Percentiles rank a stretch among this genome's conserved stretches.
These are phyloP conservation scores for Herpotrichia juniperi DNA, from an alignment of 2,329 filamentous ascomycete species.

Conservation along the genomic window DNA sequence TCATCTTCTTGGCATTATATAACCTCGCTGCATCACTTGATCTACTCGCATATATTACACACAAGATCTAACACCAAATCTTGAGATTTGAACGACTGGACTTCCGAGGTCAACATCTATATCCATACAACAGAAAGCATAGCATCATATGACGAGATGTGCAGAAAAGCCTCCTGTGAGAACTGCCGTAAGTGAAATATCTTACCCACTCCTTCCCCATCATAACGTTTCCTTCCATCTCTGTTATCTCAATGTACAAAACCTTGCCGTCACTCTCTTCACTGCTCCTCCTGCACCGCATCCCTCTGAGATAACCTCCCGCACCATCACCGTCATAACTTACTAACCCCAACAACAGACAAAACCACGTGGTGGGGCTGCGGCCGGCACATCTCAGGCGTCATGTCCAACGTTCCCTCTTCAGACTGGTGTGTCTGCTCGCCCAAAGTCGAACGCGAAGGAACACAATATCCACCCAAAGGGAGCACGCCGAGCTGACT, in stretches of 20 bases:
- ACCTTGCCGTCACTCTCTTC: neutral
- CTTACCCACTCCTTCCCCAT: neutral
- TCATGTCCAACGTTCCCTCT: constrained; percentile 66
- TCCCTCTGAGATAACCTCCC: neutral
- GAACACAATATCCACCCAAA: constrained; percentile 70
- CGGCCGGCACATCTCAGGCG: constrained; percentile 64
- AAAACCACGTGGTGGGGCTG: constrained; percentile 71
- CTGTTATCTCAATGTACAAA: neutral
- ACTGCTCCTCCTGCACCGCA: neutral
- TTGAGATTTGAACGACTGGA: no score
- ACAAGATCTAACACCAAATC: neutral
- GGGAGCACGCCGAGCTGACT: constrained; percentile 48
- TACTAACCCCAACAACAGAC: constrained; percentile 38
- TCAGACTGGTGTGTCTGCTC: constrained; percentile 69
- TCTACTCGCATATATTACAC: neutral
- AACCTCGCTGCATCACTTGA: neutral
- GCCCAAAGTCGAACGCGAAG: constrained; percentile 66
- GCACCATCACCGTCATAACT: constrained; percentile 9
- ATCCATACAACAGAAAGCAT: constrained; percentile 39
- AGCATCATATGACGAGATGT: no score
- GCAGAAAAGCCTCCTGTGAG: constrained; percentile 66
- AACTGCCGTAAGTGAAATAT: constrained; percentile 65
- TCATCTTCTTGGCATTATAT: no score
- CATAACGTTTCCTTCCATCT: no score
- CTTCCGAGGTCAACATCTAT: neutral